phyloP scores from a whole-genome alignment of 2,329 filamentous ascomycete species.

The Chrysosphaeria jannelii region DNA sequence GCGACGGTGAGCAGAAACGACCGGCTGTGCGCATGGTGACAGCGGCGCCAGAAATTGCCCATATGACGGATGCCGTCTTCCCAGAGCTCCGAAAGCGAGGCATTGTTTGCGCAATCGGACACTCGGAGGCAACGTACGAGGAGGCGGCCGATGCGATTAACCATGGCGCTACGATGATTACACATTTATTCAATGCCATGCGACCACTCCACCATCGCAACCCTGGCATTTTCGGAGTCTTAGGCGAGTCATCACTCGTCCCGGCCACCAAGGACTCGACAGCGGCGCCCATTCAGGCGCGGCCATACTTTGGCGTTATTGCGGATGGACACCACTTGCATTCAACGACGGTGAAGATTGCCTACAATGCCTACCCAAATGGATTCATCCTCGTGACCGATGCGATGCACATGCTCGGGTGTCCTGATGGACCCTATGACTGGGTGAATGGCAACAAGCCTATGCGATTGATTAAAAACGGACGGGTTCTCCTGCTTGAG shows the following conservation, averaged over 20 bases:
- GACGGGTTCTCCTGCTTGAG: slow-evolving; percentile 42
- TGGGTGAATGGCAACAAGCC: slow-evolving; percentile 47
- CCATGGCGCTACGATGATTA: slow-evolving; percentile 68
- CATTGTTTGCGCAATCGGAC: slow-evolving; percentile 56
- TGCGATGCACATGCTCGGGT: slow-evolving; percentile 62
- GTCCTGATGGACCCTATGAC: slow-evolving; percentile 57
- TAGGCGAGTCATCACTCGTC: slow-evolving; percentile 22
- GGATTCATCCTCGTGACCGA: slow-evolving; percentile 79
- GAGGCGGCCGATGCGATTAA: slow-evolving; percentile 39
- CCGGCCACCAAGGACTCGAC: not conserved
- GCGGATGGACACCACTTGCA: slow-evolving; percentile 77
- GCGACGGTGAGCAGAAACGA: slow-evolving; percentile 7
- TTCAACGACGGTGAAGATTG: slow-evolving; percentile 65
- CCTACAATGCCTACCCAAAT: slow-evolving; percentile 57
- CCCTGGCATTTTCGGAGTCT: slow-evolving; percentile 63
- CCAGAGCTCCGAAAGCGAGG: slow-evolving; percentile 29
- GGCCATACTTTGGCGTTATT: slow-evolving; percentile 71
- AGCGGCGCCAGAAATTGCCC: slow-evolving; percentile 51
- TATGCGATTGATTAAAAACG: slow-evolving; percentile 35
- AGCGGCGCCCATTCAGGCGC: slow-evolving; percentile 8
- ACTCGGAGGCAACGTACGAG: slow-evolving; percentile 69
- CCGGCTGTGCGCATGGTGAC: slow-evolving; percentile 49
- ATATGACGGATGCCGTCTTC: slow-evolving; percentile 34
- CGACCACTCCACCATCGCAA: slow-evolving; percentile 69
- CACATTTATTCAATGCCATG: slow-evolving; percentile 88